Evolutionary conservation across 345 rosid genomes (phyloP).

Genomic region (Citrus reticulata): DNA sequence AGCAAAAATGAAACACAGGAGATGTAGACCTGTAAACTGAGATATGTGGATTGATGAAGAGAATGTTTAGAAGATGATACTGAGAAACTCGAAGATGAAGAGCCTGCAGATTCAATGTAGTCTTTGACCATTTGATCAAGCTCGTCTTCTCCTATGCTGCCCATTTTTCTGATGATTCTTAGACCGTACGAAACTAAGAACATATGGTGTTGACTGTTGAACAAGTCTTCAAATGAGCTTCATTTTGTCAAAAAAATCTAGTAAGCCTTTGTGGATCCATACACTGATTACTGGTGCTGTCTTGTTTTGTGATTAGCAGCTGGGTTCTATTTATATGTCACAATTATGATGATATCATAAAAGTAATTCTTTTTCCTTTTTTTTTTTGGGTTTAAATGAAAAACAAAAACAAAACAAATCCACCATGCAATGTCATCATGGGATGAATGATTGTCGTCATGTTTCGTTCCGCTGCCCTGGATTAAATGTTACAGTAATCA

Average conservation of each 20-base stretch:
- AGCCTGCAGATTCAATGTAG: conserved; percentile 34
- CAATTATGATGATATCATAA: background rate
- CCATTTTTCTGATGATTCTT: conserved; percentile 21
- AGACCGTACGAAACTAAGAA: background rate
- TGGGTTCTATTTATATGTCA: background rate
- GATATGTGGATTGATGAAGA: conserved; percentile 8
- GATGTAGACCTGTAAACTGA: conserved; percentile 29
- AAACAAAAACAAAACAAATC: too few relatives aligned
- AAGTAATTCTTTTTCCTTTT: too few relatives aligned
- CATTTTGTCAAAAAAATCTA: background rate
- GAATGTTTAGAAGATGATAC: background rate
- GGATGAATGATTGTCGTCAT: too few relatives aligned
- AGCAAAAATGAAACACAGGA: background rate
- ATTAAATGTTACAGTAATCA: too few relatives aligned
- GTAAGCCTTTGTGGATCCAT: too few relatives aligned
- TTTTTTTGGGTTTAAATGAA: too few relatives aligned
- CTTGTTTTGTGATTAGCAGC: too few relatives aligned
- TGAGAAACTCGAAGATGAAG: conserved; percentile 9
- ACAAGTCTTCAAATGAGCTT: background rate
- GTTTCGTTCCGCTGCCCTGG: too few relatives aligned
- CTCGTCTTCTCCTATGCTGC: conserved; percentile 44
- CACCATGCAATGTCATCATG: too few relatives aligned
- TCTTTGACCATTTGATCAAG: conserved; percentile 45
- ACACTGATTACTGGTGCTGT: background rate
- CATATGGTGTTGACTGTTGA: background rate